Percentiles rank a stretch among this genome's conserved stretches.
phyloP scores from a whole-genome alignment of 1,139 yeast genomes.

The Nadsonia commutata region DNA sequence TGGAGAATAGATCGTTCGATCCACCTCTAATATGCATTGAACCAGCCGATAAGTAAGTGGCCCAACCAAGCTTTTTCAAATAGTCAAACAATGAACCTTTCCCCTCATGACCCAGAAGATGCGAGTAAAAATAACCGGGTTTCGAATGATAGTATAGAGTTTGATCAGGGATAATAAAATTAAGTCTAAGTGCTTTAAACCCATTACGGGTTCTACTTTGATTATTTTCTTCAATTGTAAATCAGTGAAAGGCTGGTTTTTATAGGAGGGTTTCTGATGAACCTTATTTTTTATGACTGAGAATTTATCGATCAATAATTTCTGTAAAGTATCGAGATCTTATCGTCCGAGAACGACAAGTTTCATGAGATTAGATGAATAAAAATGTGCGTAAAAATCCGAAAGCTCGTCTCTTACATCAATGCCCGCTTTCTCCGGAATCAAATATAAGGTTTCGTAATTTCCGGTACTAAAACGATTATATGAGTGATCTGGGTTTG shows the following conservation, averaged over 20 bases:
- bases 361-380: constrained; percentile 74
- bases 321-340: constrained; percentile 50
- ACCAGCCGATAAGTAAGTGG: constrained; percentile 65
- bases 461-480: constrained; percentile 66
- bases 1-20: constrained; percentile 48
- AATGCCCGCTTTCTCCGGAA: constrained; percentile 34
- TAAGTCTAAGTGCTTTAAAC: constrained; percentile 48
- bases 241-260: constrained; percentile 27
- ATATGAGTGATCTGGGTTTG: constrained; percentile 60
- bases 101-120: constrained; percentile 84
- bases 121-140: constrained; percentile 61
- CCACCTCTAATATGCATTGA: constrained; percentile 51
- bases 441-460: constrained; percentile 40
- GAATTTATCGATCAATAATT: constrained; percentile 60
- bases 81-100: constrained; percentile 63
- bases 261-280: constrained; percentile 36
- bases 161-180: constrained; percentile 66
- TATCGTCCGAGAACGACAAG: constrained; percentile 77
- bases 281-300: constrained; percentile 43
- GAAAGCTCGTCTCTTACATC: constrained; percentile 58
- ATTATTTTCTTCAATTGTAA: constrained; percentile 41
- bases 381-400: constrained; percentile 41
- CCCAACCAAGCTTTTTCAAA: constrained; percentile 66
- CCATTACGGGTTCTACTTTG: constrained; percentile 71
- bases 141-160: constrained; percentile 46